Evolutionary conservation across 106 monocot species (phyloP), one percentile per base, ranked within the genome.

Genomic region (Xerophyta viscosa): DNA sequence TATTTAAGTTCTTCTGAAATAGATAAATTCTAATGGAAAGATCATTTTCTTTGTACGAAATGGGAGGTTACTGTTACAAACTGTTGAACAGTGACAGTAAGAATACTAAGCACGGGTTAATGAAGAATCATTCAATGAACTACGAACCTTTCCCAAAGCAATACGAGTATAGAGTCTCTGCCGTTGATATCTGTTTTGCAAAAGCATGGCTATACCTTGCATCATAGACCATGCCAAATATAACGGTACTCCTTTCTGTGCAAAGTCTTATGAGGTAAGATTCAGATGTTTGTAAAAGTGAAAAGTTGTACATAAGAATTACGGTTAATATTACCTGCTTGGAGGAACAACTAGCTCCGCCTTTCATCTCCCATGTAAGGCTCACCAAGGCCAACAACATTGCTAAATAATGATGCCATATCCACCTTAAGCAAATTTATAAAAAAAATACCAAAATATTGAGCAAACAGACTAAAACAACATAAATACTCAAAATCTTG

Each of bases 331-430:
- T 8, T 62, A 92, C 92, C 92, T 88, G 88, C 54, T 88, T 83
- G 30, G 43, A 42, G 41, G 76, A 62, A 76, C 88, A 88, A 69
- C 78, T 75, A 51, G 86, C 75, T 68, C 79, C 75, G 21, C 91
- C 91, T 70, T 92, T 92, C 56, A 87, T 87, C 64, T 92, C 92
- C 92, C 92, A 88, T 60, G 88, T 88, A 24, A 88, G 83, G 48
- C 79, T 88, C 13, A 88, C 63, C 47, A 88, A 63, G 20, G 83
- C 88, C 72, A 83, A 76, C 55, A 83, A 47, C 73, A 92, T 92
- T 23, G 92, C 79, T 74, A 59, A 79, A 62, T 92, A 92, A 56
- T 92, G 92, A 83, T 92, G 92, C 53, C 61, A 83, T 68, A 92
- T 71, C 92, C 92, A 92, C 92, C 92, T 92, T 41, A 29, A 71